These are phyloP conservation scores for Fusarium nematophilum DNA, from an alignment of 2,329 filamentous ascomycete genomes.

Conservation along the genomic window DNA sequence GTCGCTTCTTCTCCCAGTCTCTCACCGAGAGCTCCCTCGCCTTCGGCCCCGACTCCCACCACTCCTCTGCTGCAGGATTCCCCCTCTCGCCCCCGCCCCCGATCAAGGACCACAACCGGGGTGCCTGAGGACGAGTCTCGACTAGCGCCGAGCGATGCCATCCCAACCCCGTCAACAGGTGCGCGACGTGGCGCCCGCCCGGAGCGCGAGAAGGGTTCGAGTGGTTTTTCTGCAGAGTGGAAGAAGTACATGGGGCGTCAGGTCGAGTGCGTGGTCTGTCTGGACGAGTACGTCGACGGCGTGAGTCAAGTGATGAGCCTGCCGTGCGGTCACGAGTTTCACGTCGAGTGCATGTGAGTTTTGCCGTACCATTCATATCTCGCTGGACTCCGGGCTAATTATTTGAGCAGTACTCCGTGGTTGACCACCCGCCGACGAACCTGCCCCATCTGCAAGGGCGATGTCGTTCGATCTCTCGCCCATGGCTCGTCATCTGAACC, in stretches of 20 bases:
- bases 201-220: conserved; percentile 62
- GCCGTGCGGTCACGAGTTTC: conserved; percentile 97
- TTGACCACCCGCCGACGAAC: conserved; percentile 93
- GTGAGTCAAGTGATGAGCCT: conserved; percentile 96
- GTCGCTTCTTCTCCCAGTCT: conserved; percentile 71
- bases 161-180: conserved; percentile 52
- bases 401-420: conserved; percentile 83
- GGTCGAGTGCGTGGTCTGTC: conserved; percentile 93
- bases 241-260: conserved; percentile 75
- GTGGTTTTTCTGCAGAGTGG: conserved; percentile 63
- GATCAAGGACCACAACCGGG: conserved; percentile 73
- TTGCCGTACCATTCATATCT: not conserved
- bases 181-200: conserved; percentile 46
- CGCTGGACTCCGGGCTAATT: conserved; percentile 24
- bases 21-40: conserved; percentile 69
- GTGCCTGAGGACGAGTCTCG: conserved; percentile 63
- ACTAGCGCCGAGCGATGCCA: conserved; percentile 55
- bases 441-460: conserved; percentile 98
- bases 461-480: conserved; percentile 82
- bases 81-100: conserved; percentile 65
- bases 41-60: conserved; percentile 74
- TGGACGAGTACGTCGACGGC: conserved; percentile 96
- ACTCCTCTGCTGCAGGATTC: conserved; percentile 81
- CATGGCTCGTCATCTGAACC: conserved; percentile 63
- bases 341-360: conserved; percentile 97